Evolutionary conservation across 2,329 filamentous ascomycete genomes (phyloP).

Genomic region (Aureobasidium zeae): DNA sequence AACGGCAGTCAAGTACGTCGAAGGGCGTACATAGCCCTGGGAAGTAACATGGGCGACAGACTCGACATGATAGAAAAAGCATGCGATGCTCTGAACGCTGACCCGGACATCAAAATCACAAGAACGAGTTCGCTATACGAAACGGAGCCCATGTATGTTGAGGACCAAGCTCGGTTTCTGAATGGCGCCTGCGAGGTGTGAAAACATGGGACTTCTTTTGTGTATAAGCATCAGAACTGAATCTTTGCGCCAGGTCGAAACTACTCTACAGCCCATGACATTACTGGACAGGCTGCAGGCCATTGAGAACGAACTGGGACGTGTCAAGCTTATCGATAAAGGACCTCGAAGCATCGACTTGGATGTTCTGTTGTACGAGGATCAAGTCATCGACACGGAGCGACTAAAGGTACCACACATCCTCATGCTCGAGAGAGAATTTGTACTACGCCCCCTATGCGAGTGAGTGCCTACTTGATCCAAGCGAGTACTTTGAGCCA

Average conservation of each 20-base stretch:
- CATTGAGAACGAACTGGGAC: conserved; percentile 71
- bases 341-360: conserved; percentile 91
- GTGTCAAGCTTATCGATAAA: conserved; percentile 81
- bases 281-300: conserved; percentile 73
- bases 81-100: conserved; percentile 61
- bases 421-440: conserved; percentile 81
- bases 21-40: conserved; percentile 73
- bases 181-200: conserved; percentile 89
- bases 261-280: conserved; percentile 61
- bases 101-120: conserved; percentile 60
- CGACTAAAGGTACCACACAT: conserved; percentile 77
- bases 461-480: conserved; percentile 46
- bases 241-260: conserved; percentile 58
- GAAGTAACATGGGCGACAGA: conserved; percentile 85
- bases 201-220: conserved; percentile 29
- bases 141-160: conserved; percentile 92
- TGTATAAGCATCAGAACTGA: conserved; percentile 17
- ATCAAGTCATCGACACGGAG: conserved; percentile 55
- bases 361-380: conserved; percentile 77
- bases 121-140: conserved; percentile 87
- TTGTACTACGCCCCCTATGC: conserved; percentile 78
- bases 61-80: conserved; percentile 77
- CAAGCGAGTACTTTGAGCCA: background rate
- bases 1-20: background rate
- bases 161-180: conserved; percentile 77